Base-by-base conservation (phyloP, 2,329 filamentous ascomycete species). In the Diaporthe citriasiana region DNA sequence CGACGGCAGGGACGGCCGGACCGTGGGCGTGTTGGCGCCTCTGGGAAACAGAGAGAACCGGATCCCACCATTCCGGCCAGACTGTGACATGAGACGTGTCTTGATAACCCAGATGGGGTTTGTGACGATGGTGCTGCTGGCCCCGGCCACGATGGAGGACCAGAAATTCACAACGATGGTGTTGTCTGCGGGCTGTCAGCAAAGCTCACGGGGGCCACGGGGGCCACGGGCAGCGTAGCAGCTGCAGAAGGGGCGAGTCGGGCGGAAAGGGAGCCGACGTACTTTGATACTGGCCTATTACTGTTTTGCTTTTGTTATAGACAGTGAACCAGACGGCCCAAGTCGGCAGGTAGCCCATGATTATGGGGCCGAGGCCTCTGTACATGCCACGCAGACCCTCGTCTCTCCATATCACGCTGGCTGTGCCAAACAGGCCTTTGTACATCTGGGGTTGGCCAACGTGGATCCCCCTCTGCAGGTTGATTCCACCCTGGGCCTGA, bases 41-140 rank as follows among this genome's bases (percentile, higher is more conserved):
- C 87, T 87, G 57, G 89, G 86, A 75, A 86, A 85, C 75, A 81
- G 76, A 35, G 84, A 85, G 76, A 85, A 83, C 22, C 83, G 86
- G 80, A 81, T 86, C 81, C 84, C 86, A 82, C 81, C 83, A 81
- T 83, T 86, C 76, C 79, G 77, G 50, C 77, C 88, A 81, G 80
- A 93, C 85, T 98, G 97, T 50, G 97, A 98, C 97, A 98, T 98
- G 78, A 99, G 90, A 78, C 97, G 90, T 65, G 97, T 99, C 85
- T 99, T 99, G 86, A 99, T 98, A 50, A 99, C 97, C 97, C 97
- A 99, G 75, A 99, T 99, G 0, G 97, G 97, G 83, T 98, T 99
- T 33, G 97, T 99, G 76, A 93, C 93, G 76, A 98, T 89, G 5
- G 97, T 99, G 78, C 95, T 98, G 85, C 94, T 98, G 75, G 92